phyloP scores from a whole-genome alignment of 345 rosid species.

The Cardamine chenopodiifolia region DNA sequence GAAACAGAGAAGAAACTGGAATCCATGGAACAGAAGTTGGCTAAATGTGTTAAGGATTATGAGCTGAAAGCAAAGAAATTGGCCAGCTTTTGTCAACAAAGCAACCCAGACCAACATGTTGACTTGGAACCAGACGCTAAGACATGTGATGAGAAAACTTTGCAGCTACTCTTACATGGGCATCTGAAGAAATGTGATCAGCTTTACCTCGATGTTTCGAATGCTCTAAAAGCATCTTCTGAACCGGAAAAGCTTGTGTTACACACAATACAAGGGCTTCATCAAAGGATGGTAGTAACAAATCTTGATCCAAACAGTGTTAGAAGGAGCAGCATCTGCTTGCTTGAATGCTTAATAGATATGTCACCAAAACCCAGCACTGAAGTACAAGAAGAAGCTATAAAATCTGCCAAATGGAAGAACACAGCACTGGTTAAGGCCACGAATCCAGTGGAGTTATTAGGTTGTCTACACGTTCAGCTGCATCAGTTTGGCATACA shows the following conservation, averaged over 20 bases:
- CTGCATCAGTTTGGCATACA: constrained; percentile 45
- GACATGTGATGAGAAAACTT: constrained; percentile 44
- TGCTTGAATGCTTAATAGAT: constrained; percentile 55
- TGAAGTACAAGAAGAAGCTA: constrained; percentile 47
- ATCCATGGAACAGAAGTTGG: constrained; percentile 6
- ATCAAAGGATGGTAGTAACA: constrained; percentile 34
- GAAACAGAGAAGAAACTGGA: constrained; percentile 29
- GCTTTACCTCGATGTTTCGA: constrained; percentile 39
- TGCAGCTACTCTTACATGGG: constrained; percentile 57
- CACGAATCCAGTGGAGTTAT: constrained; percentile 46
- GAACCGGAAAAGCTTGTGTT: constrained; percentile 68
- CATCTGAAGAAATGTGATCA: constrained; percentile 40
- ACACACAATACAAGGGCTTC: constrained; percentile 56
- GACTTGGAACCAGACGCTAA: constrained; percentile 13
- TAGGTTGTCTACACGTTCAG: constrained; percentile 51
- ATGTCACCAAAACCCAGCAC: constrained; percentile 43
- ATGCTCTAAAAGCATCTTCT: constrained; percentile 38
- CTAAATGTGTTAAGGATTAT: constrained; percentile 20
- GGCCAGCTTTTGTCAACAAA: constrained; percentile 20
- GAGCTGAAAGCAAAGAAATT: constrained; percentile 31
- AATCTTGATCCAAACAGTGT: constrained; percentile 44
- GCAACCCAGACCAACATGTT: constrained; percentile 27
- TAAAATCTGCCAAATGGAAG: constrained; percentile 50
- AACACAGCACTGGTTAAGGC: constrained; percentile 39
- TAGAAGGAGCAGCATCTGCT: constrained; percentile 49